A percentile compares a stretch with the other conserved stretches of the same genome.
phyloP scores from a whole-genome alignment of 306 rosid species.

The Cucurbita ficifolia region DNA sequence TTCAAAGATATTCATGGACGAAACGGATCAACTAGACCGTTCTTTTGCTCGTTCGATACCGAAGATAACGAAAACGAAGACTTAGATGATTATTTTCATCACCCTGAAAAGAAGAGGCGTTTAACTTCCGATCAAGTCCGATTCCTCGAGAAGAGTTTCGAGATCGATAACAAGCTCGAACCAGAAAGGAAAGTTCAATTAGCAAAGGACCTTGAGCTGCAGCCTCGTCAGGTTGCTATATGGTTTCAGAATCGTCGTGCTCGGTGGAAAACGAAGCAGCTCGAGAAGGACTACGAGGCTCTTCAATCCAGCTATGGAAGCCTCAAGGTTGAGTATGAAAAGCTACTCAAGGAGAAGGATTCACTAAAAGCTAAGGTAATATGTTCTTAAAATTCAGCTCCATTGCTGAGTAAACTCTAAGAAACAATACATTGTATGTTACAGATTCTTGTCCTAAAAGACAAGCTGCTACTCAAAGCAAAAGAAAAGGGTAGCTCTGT shows the following conservation, averaged over 20 bases:
- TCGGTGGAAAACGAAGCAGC: constrained; percentile 67
- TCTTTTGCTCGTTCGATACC: constrained; percentile 23
- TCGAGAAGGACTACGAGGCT: constrained; percentile 60
- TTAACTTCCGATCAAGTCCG: constrained; percentile 45
- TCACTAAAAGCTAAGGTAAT: constrained; percentile 46
- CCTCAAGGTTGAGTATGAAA: constrained; percentile 45
- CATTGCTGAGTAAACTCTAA: not conserved
- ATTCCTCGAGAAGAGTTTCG: constrained; percentile 84
- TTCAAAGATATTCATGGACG: constrained; percentile 44
- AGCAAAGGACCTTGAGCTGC: constrained; percentile 70
- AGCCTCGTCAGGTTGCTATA: constrained; percentile 93
- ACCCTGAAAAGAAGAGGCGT: constrained; percentile 75
- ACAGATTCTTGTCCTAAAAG: constrained; percentile 40
- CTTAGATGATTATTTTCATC: constrained; percentile 44
- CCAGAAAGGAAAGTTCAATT: constrained; percentile 61
- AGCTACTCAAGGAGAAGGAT: constrained; percentile 47
- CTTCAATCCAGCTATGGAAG: constrained; percentile 30
- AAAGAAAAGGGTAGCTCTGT: constrained; percentile 13
- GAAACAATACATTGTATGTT: not conserved
- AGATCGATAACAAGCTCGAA: constrained; percentile 70
- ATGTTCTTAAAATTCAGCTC: not conserved
- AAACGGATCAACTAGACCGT: constrained; percentile 22
- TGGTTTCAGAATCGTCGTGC: constrained; percentile 95
- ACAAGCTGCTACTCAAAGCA: constrained; percentile 30
- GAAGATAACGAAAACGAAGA: constrained; percentile 52